These are phyloP conservation scores for Exutisphaerella laricina DNA, from an alignment of 2,329 filamentous ascomycete species.

Conservation along the genomic window DNA sequence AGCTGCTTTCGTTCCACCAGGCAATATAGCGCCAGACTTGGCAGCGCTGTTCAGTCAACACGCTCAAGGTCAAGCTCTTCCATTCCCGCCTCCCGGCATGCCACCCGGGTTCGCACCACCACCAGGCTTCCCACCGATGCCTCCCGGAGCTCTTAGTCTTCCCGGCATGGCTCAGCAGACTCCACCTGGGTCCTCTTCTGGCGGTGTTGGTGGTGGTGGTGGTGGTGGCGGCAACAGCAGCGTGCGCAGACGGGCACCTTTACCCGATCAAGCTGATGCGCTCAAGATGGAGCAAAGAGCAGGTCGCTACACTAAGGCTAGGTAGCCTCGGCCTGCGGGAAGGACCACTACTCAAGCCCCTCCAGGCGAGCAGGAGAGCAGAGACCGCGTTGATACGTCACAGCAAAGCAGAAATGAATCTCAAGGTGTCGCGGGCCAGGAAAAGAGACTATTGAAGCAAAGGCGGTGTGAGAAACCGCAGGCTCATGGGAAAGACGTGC, in stretches of 20 bases:
- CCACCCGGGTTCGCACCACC: conserved; percentile 36
- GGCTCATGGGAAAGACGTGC: too few relatives aligned
- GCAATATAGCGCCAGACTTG: conserved; percentile 23
- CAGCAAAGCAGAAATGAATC: too few relatives aligned
- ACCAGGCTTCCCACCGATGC: conserved; percentile 14
- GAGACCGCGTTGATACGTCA: too few relatives aligned
- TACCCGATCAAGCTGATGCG: conserved; percentile 81
- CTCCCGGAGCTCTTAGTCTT: conserved; percentile 12
- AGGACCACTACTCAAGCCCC: too few relatives aligned
- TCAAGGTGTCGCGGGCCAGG: too few relatives aligned
- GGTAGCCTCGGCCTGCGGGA: conserved; percentile 4
- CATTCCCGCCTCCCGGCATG: conserved; percentile 27
- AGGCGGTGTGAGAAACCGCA: too few relatives aligned
- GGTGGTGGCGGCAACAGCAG: conserved; percentile 23
- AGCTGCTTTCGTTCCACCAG: conserved; percentile 15
- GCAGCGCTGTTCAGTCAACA: conserved; percentile 28
- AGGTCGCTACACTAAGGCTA: conserved; percentile 44
- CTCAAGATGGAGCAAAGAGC: conserved; percentile 68
- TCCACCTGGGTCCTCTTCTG: conserved; percentile 2
- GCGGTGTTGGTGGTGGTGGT: conserved; percentile 6
- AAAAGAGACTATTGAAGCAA: too few relatives aligned
- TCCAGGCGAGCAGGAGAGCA: too few relatives aligned
- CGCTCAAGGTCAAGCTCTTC: conserved; percentile 23
- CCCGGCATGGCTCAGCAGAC: conserved; percentile 25
- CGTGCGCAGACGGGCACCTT: conserved; percentile 58